Percentiles rank a stretch among this genome's conserved stretches.
phyloP scores from a whole-genome alignment of 2,329 filamentous ascomycete genomes.

The Nothophoma quercina region DNA sequence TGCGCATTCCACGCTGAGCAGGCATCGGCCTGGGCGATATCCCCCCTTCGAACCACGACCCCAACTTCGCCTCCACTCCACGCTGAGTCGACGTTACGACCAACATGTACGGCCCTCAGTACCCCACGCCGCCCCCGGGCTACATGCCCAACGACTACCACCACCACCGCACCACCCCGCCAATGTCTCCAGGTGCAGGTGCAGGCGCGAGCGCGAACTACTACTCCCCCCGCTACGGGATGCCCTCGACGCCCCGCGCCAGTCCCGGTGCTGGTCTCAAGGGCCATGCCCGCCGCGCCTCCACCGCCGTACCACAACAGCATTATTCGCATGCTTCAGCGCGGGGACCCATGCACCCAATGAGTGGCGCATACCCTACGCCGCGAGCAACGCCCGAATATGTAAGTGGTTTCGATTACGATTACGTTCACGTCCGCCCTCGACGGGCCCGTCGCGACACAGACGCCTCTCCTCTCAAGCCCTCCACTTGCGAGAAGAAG shows the following conservation, averaged over 20 bases:
- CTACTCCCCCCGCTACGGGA: constrained; percentile 62
- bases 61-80: constrained; percentile 5
- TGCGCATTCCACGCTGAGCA: constrained; percentile 46
- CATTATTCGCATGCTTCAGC: constrained; percentile 54
- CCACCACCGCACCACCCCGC: constrained; percentile 43
- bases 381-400: constrained; percentile 65
- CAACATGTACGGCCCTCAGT: constrained; percentile 44
- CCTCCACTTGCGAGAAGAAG: constrained; percentile 54
- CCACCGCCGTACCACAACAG: constrained; percentile 53
- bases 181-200: constrained; percentile 57
- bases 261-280: constrained; percentile 57
- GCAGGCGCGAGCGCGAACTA: constrained; percentile 55
- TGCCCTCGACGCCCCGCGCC: constrained; percentile 54
- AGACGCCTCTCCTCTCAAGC: constrained; percentile 50
- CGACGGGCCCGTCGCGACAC: constrained; percentile 50
- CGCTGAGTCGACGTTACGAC: constrained; percentile 19
- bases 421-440: constrained; percentile 56
- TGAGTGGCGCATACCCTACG: constrained; percentile 55
- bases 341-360: constrained; percentile 52
- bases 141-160: constrained; percentile 49
- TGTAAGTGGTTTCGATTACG: constrained; percentile 68
- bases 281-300: constrained; percentile 65
- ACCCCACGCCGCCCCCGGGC: constrained; percentile 46
- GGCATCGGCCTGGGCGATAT: constrained; percentile 39
- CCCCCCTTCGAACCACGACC: constrained; percentile 15